These are phyloP conservation scores for Pythium dissotocum DNA, from an alignment of 352 stramenopile genomes.

Conservation along the genomic window DNA sequence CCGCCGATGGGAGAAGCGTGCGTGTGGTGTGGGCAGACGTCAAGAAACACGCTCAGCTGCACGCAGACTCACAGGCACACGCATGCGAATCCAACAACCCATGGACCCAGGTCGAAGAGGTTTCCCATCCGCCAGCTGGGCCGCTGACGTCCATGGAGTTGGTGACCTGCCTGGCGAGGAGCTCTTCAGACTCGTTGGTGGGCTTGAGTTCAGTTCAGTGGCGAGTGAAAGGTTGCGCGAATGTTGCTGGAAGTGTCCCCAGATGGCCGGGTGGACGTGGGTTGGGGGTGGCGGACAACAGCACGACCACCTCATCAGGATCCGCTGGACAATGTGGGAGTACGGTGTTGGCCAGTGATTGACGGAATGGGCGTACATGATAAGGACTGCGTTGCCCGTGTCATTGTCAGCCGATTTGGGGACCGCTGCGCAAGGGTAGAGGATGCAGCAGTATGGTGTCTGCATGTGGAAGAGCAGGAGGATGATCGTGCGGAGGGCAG, in stretches of 20 bases:
- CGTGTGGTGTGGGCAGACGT: neutral
- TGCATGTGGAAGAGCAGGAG: no score
- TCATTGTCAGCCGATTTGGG: no score
- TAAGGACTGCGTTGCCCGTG: no score
- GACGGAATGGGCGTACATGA: no score
- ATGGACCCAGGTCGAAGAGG: neutral
- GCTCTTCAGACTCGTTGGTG: neutral
- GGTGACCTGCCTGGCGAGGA: neutral
- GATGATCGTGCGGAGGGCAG: no score
- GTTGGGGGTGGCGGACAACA: neutral
- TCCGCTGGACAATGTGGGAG: no score
- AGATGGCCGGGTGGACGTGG: neutral
- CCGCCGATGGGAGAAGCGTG: neutral
- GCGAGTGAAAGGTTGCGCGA: slow-evolving; percentile 1
- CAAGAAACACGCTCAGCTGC: neutral
- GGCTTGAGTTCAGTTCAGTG: slow-evolving; percentile 17
- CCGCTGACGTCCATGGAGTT: neutral
- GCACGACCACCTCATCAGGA: no score
- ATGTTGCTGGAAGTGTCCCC: slow-evolving; percentile 10
- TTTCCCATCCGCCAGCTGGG: slow-evolving; percentile 19
- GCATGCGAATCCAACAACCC: neutral
- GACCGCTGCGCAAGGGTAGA: no score
- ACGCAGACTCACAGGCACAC: neutral
- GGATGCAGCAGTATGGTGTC: no score
- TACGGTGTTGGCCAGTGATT: no score